Conservation (phyloP, 768 basidiomycete genomes). For the Phylloporus sp. region DNA sequence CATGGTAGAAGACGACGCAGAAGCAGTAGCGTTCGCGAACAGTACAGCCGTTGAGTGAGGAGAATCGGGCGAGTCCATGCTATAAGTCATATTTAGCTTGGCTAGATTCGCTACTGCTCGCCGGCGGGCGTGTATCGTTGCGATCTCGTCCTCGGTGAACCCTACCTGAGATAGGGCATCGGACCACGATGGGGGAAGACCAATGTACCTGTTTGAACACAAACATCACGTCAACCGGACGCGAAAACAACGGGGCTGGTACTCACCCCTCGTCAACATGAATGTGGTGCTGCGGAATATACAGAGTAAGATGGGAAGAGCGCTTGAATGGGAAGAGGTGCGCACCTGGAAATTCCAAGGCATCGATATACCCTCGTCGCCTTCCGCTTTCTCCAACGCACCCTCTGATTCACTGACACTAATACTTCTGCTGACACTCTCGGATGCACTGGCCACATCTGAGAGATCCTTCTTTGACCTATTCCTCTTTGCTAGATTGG, state of each 20-base stretch:
- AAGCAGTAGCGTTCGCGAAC: constrained; percentile 17
- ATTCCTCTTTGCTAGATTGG: constrained; percentile 32
- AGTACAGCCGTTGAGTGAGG: constrained; percentile 7
- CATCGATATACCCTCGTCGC: constrained; percentile 60
- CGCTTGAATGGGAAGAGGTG: background rate
- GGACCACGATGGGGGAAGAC: constrained; percentile 74
- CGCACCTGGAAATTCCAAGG: constrained; percentile 76
- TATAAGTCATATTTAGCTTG: constrained; percentile 1
- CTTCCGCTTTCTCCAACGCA: constrained; percentile 15
- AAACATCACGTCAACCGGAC: too few species aligned
- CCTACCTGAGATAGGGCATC: constrained; percentile 57
- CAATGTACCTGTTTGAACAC: constrained; percentile 44
- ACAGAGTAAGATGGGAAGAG: background rate
- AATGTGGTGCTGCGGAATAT: constrained; percentile 57
- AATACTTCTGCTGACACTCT: constrained; percentile 5
- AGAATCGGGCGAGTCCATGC: constrained; percentile 10
- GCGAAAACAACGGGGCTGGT: too few species aligned
- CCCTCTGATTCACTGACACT: constrained; percentile 14
- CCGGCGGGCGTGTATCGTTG: constrained; percentile 47
- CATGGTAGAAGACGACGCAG: constrained; percentile 13
- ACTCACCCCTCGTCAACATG: constrained; percentile 75
- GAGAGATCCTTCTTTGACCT: constrained; percentile 30
- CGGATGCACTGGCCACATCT: constrained; percentile 14
- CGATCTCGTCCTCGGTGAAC: constrained; percentile 67
- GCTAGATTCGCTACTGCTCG: constrained; percentile 15